Conservation (phyloP, 2,329 filamentous ascomycete genomes). For the Penicillium sp. region DNA sequence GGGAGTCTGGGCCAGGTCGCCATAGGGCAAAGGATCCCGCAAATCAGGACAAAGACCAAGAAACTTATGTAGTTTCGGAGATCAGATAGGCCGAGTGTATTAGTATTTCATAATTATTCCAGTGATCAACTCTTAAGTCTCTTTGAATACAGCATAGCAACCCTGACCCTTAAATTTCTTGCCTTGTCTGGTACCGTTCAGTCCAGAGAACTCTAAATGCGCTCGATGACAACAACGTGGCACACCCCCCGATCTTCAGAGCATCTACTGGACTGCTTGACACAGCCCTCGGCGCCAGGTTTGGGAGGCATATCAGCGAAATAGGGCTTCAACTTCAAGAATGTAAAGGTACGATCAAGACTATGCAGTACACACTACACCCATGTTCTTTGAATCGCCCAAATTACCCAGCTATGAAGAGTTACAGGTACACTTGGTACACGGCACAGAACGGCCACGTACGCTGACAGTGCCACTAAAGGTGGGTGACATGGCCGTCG, state of each 20-base stretch:
- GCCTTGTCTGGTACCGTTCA: not conserved
- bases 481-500: not conserved
- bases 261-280: not conserved
- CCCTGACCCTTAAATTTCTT: not conserved
- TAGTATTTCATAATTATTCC: not conserved
- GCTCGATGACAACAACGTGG: slow-evolving; percentile 1
- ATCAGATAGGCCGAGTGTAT: not conserved
- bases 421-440: not conserved
- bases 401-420: not conserved
- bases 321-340: not conserved
- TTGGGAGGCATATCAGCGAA: not conserved
- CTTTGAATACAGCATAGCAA: too few relatives aligned
- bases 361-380: too few relatives aligned
- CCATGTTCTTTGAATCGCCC: too few relatives aligned
- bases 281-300: slow-evolving; percentile 10
- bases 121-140: not conserved
- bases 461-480: not conserved
- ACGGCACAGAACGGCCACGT: not conserved
- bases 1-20: slow-evolving; percentile 7
- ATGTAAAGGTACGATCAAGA: not conserved
- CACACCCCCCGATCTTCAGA: not conserved
- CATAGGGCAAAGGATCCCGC: slow-evolving; percentile 2
- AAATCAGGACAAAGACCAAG: not conserved
- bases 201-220: slow-evolving; percentile 9
- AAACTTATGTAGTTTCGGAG: not conserved